Evolutionary conservation across 1,284 basidiomycete species (phyloP).

Genomic region (Trichosporon faecale): DNA sequence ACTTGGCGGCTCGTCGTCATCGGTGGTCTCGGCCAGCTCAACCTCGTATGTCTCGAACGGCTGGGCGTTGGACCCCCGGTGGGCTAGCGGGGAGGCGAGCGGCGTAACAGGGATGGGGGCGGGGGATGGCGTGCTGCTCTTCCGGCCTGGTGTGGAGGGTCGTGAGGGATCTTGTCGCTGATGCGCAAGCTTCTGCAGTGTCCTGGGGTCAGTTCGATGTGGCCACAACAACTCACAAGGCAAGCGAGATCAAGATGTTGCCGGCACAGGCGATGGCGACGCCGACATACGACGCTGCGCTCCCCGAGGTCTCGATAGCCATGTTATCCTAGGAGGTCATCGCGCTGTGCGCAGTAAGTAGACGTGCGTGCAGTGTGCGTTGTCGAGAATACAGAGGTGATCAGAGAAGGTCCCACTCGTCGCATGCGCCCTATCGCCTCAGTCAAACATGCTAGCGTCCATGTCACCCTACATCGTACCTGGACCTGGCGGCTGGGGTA

Average conservation of each 20-base stretch:
- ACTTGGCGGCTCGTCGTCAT: constrained; percentile 9
- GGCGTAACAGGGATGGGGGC: not conserved
- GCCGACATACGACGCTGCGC: constrained; percentile 63
- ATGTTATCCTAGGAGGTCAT: not conserved
- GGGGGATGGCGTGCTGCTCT: not conserved
- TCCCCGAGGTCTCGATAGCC: not conserved
- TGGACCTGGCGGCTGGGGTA: not conserved
- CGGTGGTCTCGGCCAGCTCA: constrained; percentile 14
- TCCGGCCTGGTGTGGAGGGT: not conserved
- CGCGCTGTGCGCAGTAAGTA: not conserved
- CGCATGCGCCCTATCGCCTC: not conserved
- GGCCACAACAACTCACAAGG: constrained; percentile 56
- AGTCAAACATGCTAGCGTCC: not conserved
- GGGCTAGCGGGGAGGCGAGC: not conserved
- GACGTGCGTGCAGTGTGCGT: not conserved
- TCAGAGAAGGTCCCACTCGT: not conserved
- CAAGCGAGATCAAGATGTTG: constrained; percentile 83
- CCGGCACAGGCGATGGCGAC: constrained; percentile 79
- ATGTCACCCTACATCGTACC: not conserved
- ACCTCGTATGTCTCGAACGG: constrained; percentile 2
- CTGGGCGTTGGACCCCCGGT: not conserved
- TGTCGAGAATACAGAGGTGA: no score
- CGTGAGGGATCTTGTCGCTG: constrained; percentile 59
- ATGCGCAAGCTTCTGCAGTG: constrained; percentile 89
- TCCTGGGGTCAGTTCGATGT: constrained; percentile 46